Percentiles rank a stretch among this genome's conserved stretches.
These are phyloP conservation scores for Panicum miliaceum DNA, from an alignment of 176 grass and related monocot species.

Conservation along the genomic window DNA sequence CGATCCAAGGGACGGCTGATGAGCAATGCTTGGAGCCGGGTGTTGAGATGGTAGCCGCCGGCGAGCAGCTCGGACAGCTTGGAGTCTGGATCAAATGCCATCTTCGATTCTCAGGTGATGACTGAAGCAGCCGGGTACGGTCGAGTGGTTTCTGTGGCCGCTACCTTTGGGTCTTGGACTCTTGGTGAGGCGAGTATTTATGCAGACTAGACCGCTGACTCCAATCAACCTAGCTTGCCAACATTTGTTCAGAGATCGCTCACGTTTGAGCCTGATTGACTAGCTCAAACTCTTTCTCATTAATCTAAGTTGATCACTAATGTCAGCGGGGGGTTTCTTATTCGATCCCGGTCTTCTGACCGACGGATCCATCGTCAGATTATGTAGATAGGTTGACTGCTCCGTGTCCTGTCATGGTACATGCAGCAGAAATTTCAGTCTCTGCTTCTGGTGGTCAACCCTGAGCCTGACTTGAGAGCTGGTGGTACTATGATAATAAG, in stretches of 20 bases:
- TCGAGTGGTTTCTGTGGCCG: neutral
- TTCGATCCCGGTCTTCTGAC: slow-evolving; percentile 38
- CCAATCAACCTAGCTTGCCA: neutral
- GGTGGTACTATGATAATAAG: neutral
- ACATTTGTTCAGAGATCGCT: neutral
- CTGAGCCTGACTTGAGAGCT: slow-evolving; percentile 7
- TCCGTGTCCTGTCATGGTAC: neutral
- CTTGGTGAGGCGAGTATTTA: slow-evolving; percentile 22
- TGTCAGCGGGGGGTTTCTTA: slow-evolving; percentile 21
- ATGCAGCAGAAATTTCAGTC: slow-evolving; percentile 37
- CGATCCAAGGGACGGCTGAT: slow-evolving; percentile 31
- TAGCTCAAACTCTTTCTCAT: slow-evolving; percentile 29
- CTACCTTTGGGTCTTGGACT: neutral
- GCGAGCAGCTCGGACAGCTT: slow-evolving; percentile 34
- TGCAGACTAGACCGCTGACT: slow-evolving; percentile 31
- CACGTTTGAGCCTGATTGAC: slow-evolving; percentile 29
- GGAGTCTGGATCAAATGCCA: slow-evolving; percentile 34
- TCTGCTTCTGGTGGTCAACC: slow-evolving; percentile 30
- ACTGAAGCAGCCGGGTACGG: neutral
- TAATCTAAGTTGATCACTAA: slow-evolving; percentile 37
- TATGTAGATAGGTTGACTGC: slow-evolving; percentile 25
- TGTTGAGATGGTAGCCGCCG: slow-evolving; percentile 33
- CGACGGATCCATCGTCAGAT: neutral
- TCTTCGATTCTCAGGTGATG: neutral
- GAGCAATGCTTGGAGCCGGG: slow-evolving; percentile 35